Conservation (phyloP, 2,329 filamentous ascomycete species). For the Cercospora sp. region DNA sequence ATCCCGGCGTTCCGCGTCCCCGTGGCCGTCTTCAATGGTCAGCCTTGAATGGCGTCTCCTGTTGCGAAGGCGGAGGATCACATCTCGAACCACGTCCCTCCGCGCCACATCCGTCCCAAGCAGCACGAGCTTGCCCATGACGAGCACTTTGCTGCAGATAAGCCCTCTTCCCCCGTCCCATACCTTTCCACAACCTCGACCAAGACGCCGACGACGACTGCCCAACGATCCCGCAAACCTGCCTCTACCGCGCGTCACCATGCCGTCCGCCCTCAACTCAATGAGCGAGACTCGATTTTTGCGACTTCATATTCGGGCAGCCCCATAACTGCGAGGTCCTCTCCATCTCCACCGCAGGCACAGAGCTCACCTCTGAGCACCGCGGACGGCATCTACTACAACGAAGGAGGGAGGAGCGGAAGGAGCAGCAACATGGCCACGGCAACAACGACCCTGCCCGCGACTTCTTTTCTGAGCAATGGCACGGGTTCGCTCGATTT, state of each 20-base stretch:
- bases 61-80: conserved; percentile 6
- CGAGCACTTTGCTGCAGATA: conserved; percentile 15
- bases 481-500: conserved; percentile 18
- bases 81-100: conserved; percentile 2
- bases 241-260: conserved; percentile 26
- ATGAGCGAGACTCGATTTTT: conserved; percentile 64
- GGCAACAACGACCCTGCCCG: conserved; percentile 15
- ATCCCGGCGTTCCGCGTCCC: conserved; percentile 1
- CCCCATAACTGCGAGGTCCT: conserved; percentile 40
- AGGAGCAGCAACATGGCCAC: conserved; percentile 24
- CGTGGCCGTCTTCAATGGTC: conserved; percentile 11
- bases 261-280: conserved; percentile 54
- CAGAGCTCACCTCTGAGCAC: neutral
- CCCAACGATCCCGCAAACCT: conserved; percentile 11
- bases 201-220: conserved; percentile 1
- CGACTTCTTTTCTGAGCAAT: conserved; percentile 9
- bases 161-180: conserved; percentile 1
- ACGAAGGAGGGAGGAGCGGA: conserved; percentile 17
- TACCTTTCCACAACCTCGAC: neutral
- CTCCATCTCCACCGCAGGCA: conserved; percentile 3
- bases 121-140: conserved; percentile 14
- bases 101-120: neutral
- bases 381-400: conserved; percentile 7
- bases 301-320: conserved; percentile 60
- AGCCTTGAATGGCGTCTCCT: conserved; percentile 10